Conservation (phyloP, 108 stramenopile species). For the Skeletonema marinoi region DNA sequence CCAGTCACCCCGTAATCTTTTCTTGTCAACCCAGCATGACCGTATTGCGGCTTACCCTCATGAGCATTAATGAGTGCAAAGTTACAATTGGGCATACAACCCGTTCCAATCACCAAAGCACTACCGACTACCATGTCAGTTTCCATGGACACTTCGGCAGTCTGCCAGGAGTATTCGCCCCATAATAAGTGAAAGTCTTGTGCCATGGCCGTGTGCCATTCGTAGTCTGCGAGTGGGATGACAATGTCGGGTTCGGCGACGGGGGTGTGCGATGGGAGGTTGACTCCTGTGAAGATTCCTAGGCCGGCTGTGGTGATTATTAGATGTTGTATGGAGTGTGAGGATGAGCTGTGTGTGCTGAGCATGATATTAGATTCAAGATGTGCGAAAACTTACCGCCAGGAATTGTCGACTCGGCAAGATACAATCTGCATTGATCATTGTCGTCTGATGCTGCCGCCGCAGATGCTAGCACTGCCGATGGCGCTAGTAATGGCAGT, state of each 20-base stretch:
- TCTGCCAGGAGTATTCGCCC: conserved; percentile 38
- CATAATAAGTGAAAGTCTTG: conserved; percentile 44
- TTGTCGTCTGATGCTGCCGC: conserved; percentile 1
- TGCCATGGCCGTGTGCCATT: conserved; percentile 22
- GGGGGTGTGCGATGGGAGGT: conserved; percentile 2
- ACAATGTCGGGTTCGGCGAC: conserved; percentile 53
- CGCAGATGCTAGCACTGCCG: neutral
- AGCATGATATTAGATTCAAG: no score
- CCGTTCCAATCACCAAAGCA: conserved; percentile 44
- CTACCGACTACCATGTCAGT: conserved; percentile 20
- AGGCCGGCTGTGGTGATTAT: conserved; percentile 28
- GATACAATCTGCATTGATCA: conserved; percentile 17
- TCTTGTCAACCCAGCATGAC: conserved; percentile 38
- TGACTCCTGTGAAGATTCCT: conserved; percentile 50
- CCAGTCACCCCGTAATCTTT: conserved; percentile 35
- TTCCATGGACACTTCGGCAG: conserved; percentile 28
- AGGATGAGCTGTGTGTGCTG: no score
- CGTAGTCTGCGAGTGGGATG: conserved; percentile 30
- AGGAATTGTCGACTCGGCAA: conserved; percentile 30
- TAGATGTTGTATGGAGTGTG: no score
- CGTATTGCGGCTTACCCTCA: conserved; percentile 44
- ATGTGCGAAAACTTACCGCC: conserved; percentile 8
- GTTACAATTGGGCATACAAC: conserved; percentile 55
- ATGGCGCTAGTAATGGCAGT: neutral
- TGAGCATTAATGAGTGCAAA: conserved; percentile 43